Conservation (phyloP, 495 filamentous ascomycete species). For the Trichoderma virens region DNA sequence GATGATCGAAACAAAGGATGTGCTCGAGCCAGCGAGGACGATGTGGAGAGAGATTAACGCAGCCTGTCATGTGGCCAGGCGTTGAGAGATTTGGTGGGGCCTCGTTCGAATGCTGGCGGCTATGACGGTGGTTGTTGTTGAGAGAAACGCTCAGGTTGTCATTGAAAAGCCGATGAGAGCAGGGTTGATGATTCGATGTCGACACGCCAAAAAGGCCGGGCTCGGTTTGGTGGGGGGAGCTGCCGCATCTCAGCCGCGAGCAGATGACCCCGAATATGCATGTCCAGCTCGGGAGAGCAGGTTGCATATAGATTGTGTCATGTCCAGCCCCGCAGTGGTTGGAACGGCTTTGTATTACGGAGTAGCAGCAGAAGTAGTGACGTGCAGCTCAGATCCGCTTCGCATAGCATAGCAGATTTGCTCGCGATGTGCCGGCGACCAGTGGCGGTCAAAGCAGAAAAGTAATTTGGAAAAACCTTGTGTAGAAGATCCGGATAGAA, state of each 20-base stretch:
- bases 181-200: conserved; percentile 5
- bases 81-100: not conserved
- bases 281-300: conserved; percentile 2
- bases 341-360: not conserved
- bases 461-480: not conserved
- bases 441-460: not conserved
- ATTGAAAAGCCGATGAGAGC: not conserved
- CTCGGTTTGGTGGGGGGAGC: not conserved
- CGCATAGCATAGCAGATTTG: conserved; percentile 5
- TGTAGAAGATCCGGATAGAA: not conserved
- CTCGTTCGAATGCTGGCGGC: not conserved
- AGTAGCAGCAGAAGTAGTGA: not conserved
- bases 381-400: conserved; percentile 6
- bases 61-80: not conserved
- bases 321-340: not conserved
- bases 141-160: too few relatives aligned
- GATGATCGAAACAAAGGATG: not conserved
- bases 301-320: not conserved
- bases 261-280: not conserved
- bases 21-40: conserved; percentile 5
- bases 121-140: not conserved
- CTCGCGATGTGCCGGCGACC: not conserved
- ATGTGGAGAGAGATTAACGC: not conserved
- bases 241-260: not conserved
- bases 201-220: not conserved